Base-by-base conservation (phyloP, 176 grass and related monocot genomes). In the Puccinellia tenuiflora region DNA sequence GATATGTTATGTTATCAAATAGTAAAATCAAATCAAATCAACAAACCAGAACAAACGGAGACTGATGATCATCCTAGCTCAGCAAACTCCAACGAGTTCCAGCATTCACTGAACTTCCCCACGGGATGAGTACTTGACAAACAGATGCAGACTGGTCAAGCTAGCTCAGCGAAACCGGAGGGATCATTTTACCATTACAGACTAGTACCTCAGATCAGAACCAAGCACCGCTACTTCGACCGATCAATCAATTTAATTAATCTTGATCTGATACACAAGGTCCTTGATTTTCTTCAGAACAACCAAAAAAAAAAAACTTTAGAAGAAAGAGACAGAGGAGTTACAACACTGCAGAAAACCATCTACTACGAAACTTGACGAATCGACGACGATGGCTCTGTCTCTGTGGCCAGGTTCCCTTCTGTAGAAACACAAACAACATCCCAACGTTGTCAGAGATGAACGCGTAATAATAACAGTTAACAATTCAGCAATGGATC, bases 281-380 rank as follows among this genome's bases (percentile, higher is more conserved):
- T 15, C 14, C 51, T 54, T 39, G 3, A 24, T 24, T 56, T 56
- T 56, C 53, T 56, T 25, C 22, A 12, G 54, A 12, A 25, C 22
- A 24, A 42, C 1, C 52, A 22, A 57, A 57, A 25, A 4, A 57
- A 25, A 4, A 7, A 25, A 57, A 0, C 34, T 33, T 62, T 6
- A 18, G 42, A 68, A 38, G 73, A 64, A 4, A 26, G 6, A 1
- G 25, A 50, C 24, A 40, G 54, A 48, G 2, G 31, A 77, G 28
- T 43, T 10, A 78, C 42, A 81, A 20, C 43, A 7, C 31, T 30
- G 30, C 65, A 54, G 0, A n/a, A n/a, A 13, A 3, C 11, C 63
- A 60, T 81, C 87, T 70, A 81, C 87, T 77, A 81, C 13, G 28
- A 59, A 73, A 37, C 14, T 54, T 28, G 81, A 26, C 15, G 65